Evolutionary conservation across 2,329 filamentous ascomycete genomes (phyloP), one percentile per base, ranked within the genome.

Genomic region (Fusarium sp.): DNA sequence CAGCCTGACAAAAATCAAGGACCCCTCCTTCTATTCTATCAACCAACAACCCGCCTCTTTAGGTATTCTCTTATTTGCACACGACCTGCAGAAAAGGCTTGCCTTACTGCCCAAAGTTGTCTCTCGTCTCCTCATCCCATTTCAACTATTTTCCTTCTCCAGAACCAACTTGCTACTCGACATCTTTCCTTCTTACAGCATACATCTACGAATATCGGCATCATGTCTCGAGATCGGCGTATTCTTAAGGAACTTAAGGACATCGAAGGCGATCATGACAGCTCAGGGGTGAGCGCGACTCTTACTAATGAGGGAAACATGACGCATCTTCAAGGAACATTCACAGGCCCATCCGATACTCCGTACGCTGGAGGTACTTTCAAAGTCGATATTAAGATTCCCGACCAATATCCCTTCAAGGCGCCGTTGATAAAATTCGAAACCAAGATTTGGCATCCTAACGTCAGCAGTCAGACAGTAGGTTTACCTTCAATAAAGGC

Each of bases 361-460:
- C 94, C 96, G 1, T 99, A 98, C 76, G 92, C 94, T 70, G 94
- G 93, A 20, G 96, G 94, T 39, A 90, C 85, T 27, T 99, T 89
- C 78, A 80, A 86, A 17, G 88, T 99, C 70, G 92, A 97, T 74
- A 96, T 99, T 73, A 87, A 86, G 73, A 96, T 99, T 52, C 94
- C 95, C 0, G 87, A 87, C 65, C 91, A 92, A 71, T 99, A 99
- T 75, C 96, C 96, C 0, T 99, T 99, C 82, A 91, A 94, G 72
- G 93, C 95, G 6, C 96, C 96, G 6, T 79, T 88, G 60, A 98
- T 99, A 91, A 91, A 88, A 73, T 98, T 98, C 76, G 87, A 91
- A 68, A 99, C 96, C 67, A 94, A 91, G 79, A 91, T 98, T 72
- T 99, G 94, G 94, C 96, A 99, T 78, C 96, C 96, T 33, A 99